These are phyloP conservation scores for Stemphylium beticola DNA, from an alignment of 2,329 filamentous ascomycete genomes.

Conservation along the genomic window DNA sequence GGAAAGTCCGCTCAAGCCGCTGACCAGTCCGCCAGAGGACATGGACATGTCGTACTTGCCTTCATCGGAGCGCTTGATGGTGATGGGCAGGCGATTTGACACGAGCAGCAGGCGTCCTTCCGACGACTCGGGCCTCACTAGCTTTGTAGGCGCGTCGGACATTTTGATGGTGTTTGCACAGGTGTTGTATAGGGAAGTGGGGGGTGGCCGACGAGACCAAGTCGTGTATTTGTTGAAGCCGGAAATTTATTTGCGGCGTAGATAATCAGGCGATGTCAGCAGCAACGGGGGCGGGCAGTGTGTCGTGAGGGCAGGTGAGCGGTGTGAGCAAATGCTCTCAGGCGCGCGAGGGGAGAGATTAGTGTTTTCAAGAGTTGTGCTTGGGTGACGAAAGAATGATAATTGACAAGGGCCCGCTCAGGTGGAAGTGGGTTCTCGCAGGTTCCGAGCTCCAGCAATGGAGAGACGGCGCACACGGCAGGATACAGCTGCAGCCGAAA, in stretches of 20 bases:
- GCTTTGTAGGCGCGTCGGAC: conserved; percentile 40
- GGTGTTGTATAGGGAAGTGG: conserved; percentile 6
- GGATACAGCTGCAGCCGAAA: conserved; percentile 18
- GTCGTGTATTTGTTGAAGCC: conserved; percentile 1
- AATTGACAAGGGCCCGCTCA: conserved; percentile 30
- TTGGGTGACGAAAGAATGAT: conserved; percentile 44
- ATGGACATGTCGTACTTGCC: conserved; percentile 93
- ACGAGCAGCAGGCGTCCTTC: conserved; percentile 74
- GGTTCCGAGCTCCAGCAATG: conserved; percentile 29
- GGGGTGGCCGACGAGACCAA: conserved; percentile 5
- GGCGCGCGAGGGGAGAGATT: conserved; percentile 3
- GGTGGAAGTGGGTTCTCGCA: conserved; percentile 37
- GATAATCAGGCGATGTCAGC: conserved; percentile 4
- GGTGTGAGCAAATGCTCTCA: not conserved
- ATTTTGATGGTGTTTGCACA: conserved; percentile 19
- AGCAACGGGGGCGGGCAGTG: not conserved
- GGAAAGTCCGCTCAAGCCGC: conserved; percentile 85
- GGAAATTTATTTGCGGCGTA: conserved; percentile 6
- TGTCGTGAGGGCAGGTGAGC: not conserved
- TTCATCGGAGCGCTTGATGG: conserved; percentile 91
- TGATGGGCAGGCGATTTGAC: conserved; percentile 94
- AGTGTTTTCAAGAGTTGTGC: conserved; percentile 12
- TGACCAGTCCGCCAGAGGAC: conserved; percentile 95
- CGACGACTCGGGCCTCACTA: conserved; percentile 30
- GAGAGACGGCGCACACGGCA: conserved; percentile 13